Conservation (phyloP, 148 eudicot genomes). For the Agrostemma githago region DNA sequence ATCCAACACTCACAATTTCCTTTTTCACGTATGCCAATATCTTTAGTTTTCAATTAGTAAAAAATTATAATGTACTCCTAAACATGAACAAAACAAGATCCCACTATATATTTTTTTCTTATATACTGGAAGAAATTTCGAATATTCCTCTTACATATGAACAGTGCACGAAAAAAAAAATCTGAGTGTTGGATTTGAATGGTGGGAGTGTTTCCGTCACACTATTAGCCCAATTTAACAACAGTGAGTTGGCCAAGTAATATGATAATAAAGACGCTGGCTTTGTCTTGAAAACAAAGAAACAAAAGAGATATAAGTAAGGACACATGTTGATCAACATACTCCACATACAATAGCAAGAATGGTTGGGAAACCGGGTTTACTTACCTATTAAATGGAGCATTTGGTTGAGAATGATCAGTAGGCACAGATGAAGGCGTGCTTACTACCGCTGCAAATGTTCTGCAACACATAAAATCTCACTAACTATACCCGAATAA, state of each 20-base stretch:
- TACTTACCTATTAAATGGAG: conserved; percentile 29
- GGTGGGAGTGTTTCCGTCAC: background rate
- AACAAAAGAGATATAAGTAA: background rate
- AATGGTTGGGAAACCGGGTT: background rate
- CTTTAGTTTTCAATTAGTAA: too few relatives aligned
- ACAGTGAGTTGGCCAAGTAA: background rate
- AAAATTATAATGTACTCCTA: too few relatives aligned
- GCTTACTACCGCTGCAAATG: background rate
- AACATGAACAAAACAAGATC: too few relatives aligned
- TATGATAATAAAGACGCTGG: background rate
- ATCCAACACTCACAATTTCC: too few relatives aligned
- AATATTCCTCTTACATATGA: too few relatives aligned
- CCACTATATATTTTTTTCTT: too few relatives aligned
- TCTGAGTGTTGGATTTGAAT: too few relatives aligned
- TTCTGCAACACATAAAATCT: too few relatives aligned
- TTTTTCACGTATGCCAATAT: too few relatives aligned
- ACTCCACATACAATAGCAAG: background rate
- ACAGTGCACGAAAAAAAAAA: too few relatives aligned
- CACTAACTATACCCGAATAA: background rate
- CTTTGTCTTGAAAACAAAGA: background rate
- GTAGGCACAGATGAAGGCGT: background rate
- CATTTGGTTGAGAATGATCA: background rate
- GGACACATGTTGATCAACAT: background rate
- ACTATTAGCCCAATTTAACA: background rate
- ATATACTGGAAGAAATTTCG: too few relatives aligned